Base-by-base conservation (phyloP, 75 land plant genomes). In the Pseudotsuga menziesii region DNA sequence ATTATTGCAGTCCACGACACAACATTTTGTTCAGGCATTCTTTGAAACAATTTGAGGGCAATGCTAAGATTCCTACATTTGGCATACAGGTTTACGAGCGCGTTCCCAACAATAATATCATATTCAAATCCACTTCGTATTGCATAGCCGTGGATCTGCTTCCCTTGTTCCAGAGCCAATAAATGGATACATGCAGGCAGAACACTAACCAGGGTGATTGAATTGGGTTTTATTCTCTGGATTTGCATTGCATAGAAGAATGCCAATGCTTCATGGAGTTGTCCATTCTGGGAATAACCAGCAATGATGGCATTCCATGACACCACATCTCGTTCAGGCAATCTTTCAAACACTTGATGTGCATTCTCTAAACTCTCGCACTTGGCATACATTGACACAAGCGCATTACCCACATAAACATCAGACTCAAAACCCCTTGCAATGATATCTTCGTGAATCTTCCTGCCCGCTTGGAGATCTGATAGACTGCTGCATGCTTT, bases 401-500 rank as follows among this genome's bases (percentile, higher is more conserved):
- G 72, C 22, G 81, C 72, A 54, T 55, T 80, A 13, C 60, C 23
- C 2, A 80, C 59, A 22, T 22, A 48, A 11, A 48, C 54, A 48
- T 48, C 54, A 11, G 11, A 48, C 2, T 23, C 15, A 79, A 25
- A 79, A 19, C 58, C 8, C 16, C 0, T 26, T 32, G 79, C 44
- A 52, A 41, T 32, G 56, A 63, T 20, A 60, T 20, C 23, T 60
- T 60, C 61, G 9, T 19, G 23, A 60, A 19, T 57, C 4, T 26
- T 41, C 26, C 54, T 52, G 41, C 62, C 16, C 27, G 27, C 17
- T 20, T 56, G 39, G 57, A 72, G 52, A 77, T 77, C 27, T 57
- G 54, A 48, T 57, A 80, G 62, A 13, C 78, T 87, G 0, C 82
- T 64, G 74, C 86, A 90, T 9, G 85, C 86, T 39, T 82, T 88